A percentile compares a stretch with the other conserved stretches of the same genome.
phyloP scores from a whole-genome alignment of 768 basidiomycete species.

The Leccinum ochraceum region DNA sequence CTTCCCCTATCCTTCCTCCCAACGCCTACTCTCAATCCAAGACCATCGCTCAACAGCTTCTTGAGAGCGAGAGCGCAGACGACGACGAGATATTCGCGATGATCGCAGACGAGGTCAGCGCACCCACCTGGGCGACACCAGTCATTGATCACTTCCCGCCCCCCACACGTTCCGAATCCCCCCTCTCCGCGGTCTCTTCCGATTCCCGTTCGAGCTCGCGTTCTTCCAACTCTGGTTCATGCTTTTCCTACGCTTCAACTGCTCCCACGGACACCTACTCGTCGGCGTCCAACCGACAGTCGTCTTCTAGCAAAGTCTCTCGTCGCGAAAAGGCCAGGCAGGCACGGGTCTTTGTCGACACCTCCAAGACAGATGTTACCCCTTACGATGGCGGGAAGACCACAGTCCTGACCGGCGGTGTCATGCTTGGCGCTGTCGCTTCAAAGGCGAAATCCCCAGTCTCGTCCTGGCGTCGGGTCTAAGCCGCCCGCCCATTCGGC shows the following conservation, averaged over 20 bases:
- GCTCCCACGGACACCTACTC: constrained; percentile 54
- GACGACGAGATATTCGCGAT: constrained; percentile 74
- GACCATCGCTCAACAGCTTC: constrained; percentile 73
- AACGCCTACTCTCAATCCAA: constrained; percentile 38
- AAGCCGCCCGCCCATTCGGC: constrained; percentile 20
- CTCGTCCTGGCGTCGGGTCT: constrained; percentile 63
- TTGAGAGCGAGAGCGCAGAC: constrained; percentile 69
- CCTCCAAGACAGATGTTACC: constrained; percentile 74
- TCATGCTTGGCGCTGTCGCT: constrained; percentile 71
- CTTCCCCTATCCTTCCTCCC: constrained; percentile 20
- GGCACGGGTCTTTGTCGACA: constrained; percentile 72
- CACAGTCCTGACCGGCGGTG: constrained; percentile 83
- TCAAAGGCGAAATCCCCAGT: constrained; percentile 32
- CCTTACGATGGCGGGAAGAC: constrained; percentile 89
- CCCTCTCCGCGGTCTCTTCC: constrained; percentile 55
- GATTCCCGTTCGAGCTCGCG: constrained; percentile 55
- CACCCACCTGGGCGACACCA: constrained; percentile 70
- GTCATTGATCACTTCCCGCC: constrained; percentile 59
- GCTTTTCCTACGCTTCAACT: constrained; percentile 65
- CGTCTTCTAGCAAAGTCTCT: constrained; percentile 53
- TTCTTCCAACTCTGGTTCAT: constrained; percentile 74
- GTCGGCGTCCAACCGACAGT: constrained; percentile 42
- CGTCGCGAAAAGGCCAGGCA: constrained; percentile 71
- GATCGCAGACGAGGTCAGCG: constrained; percentile 69
- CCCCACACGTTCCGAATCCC: constrained; percentile 54